A percentile compares a stretch with the other conserved stretches of the same genome.
phyloP scores from a whole-genome alignment of 2,329 filamentous ascomycete genomes.

The Pseudodiploospora longispora region DNA sequence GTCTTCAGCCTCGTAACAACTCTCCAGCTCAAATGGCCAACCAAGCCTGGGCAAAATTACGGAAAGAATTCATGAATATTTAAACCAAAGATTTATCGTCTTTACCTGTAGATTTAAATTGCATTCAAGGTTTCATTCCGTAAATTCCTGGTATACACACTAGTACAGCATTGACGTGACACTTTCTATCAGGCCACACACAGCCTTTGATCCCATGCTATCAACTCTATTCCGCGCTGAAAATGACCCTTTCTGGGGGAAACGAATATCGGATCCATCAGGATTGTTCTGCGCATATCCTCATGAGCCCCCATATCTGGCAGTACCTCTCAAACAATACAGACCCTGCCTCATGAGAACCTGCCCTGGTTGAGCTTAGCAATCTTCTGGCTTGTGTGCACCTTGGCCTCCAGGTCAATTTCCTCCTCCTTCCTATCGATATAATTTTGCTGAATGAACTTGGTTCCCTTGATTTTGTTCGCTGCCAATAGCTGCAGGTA shows the following conservation, averaged over 20 bases:
- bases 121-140: conserved; percentile 14
- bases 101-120: not conserved
- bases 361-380: conserved; percentile 28
- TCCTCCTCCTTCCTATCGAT: conserved; percentile 42
- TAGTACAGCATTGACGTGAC: conserved; percentile 21
- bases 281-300: too few species aligned
- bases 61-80: too few species aligned
- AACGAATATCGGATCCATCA: too few species aligned
- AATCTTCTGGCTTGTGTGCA: conserved; percentile 32
- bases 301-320: not conserved
- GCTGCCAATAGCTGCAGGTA: conserved; percentile 72
- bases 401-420: conserved; percentile 29
- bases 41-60: too few species aligned
- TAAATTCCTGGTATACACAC: conserved; percentile 25
- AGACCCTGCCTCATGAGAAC: conserved; percentile 18
- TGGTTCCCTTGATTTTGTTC: conserved; percentile 68
- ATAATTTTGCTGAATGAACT: conserved; percentile 76
- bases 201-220: too few species aligned
- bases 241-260: not conserved
- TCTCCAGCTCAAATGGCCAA: not conserved
- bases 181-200: conserved; percentile 8
- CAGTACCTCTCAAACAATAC: not conserved
- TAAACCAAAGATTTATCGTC: too few species aligned
- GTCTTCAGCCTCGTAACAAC: not conserved
- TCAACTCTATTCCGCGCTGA: not conserved